Evolutionary conservation across 2,329 filamentous ascomycete genomes (phyloP), one percentile per base, ranked within the genome.

Genomic region (Monosporascus sp.): DNA sequence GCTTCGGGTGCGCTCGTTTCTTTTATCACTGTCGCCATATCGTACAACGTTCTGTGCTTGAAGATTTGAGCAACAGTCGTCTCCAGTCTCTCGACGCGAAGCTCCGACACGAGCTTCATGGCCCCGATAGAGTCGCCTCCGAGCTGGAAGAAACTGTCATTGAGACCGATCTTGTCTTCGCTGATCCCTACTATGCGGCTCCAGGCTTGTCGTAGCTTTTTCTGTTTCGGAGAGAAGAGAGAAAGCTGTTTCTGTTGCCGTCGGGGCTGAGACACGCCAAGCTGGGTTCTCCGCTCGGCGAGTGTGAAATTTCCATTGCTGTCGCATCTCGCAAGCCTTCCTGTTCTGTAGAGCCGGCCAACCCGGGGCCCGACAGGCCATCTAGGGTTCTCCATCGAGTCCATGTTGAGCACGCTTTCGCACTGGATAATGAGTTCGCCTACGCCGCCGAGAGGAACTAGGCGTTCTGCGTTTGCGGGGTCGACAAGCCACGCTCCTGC

Each of bases 51-150:
- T 20, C 71, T 67, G 66, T 71, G 72, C 59, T 72, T 68, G 68
- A 86, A 84, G 52, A 84, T 78, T 26, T 80, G 74, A 2, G 78
- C 76, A 2, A 85, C 82, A 1, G 74, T 79, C 24, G 85, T 60
- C 7, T 71, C 68, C 49, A 80, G 63, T 0, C 75, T 76, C 24
- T 75, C 73, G 2, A 72, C 68, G 22, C 80, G 71, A 2, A 79
- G 75, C 51, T 78, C 77, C 3, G 81, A 78, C 1, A 84, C 82
- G 1, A 86, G 69, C 62, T 79, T 82, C 80, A 86, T 86, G 2
- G 81, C 81, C 1, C 75, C 68, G 26, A 85, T 79, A 0, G 81
- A 85, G 66, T 85, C 81, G 20, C 82, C 82, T 1, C 82, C 81
- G 0, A 84, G 73, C 3, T 75, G 74, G 72, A 85, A 84, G 68